phyloP scores from a whole-genome alignment of 768 basidiomycete species.

The Clitopilus hobsonii region DNA sequence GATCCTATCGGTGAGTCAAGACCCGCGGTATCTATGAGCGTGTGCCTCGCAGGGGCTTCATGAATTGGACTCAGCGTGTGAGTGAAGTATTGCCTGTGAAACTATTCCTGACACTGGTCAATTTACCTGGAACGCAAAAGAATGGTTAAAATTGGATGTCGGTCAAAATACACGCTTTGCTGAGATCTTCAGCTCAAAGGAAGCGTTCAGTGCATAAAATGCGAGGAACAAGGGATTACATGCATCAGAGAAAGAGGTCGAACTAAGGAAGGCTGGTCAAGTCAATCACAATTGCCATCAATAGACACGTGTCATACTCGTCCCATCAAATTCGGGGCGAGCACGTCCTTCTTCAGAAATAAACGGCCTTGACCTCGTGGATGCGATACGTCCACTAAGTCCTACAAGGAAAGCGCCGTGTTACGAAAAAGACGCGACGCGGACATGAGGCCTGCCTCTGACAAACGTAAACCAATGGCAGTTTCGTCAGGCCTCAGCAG shows the following conservation, averaged over 20 bases:
- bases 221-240: no score
- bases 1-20: not conserved
- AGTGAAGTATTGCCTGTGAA: no score
- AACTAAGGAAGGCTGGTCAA: no score
- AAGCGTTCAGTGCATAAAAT: no score
- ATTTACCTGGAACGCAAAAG: no score
- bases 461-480: conserved; percentile 37
- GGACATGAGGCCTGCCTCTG: conserved; percentile 38
- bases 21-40: not conserved
- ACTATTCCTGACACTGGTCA: no score
- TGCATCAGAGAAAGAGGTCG: not conserved
- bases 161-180: no score
- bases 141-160: no score
- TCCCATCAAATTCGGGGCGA: not conserved
- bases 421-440: conserved; percentile 6
- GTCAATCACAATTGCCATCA: conserved; percentile 1
- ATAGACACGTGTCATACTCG: not conserved
- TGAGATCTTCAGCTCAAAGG: no score
- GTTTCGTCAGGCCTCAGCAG: conserved; percentile 55
- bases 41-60: no score
- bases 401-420: not conserved
- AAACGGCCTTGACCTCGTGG: conserved; percentile 6
- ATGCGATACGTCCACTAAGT: not conserved
- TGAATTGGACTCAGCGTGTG: no score
- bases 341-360: conserved; percentile 3